These are phyloP conservation scores for Neurospora sp. DNA, from an alignment of 495 filamentous ascomycete species.

Conservation along the genomic window DNA sequence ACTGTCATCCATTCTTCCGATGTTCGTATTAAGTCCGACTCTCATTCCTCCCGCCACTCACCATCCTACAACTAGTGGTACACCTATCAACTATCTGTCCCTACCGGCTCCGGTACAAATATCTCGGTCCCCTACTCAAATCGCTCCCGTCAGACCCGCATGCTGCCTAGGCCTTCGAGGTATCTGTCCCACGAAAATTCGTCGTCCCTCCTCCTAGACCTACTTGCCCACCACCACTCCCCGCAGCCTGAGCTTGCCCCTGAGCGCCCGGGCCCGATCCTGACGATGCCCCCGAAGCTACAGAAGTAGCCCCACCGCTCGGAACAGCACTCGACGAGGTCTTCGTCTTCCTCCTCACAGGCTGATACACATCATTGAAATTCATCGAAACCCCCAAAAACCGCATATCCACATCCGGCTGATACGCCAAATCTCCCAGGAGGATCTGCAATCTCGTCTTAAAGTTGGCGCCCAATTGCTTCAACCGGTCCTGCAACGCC, in stretches of 20 bases:
- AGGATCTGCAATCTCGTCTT: constrained; percentile 63
- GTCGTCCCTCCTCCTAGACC: neutral
- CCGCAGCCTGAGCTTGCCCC: neutral
- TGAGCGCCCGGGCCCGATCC: neutral
- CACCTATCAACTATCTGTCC: neutral
- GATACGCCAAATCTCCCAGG: constrained; percentile 81
- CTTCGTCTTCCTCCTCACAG: constrained; percentile 49
- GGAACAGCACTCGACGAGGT: constrained; percentile 5
- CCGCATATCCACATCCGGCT: constrained; percentile 90
- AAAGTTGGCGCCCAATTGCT: constrained; percentile 64
- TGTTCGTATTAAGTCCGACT: neutral
- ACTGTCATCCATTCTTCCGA: neutral
- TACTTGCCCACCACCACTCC: neutral
- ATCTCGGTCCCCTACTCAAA: neutral
- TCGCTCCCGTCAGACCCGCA: neutral
- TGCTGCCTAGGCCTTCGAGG: neutral
- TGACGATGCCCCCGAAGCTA: neutral
- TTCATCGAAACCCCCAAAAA: constrained; percentile 97
- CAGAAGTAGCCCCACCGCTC: neutral
- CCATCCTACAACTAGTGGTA: neutral
- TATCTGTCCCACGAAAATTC: neutral
- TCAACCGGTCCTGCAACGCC: constrained; percentile 60
- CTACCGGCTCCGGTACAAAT: neutral
- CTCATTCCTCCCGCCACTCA: neutral
- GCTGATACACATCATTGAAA: constrained; percentile 94